Conservation (phyloP, 116 monocot species). For the Papilionanthe hybrid region DNA sequence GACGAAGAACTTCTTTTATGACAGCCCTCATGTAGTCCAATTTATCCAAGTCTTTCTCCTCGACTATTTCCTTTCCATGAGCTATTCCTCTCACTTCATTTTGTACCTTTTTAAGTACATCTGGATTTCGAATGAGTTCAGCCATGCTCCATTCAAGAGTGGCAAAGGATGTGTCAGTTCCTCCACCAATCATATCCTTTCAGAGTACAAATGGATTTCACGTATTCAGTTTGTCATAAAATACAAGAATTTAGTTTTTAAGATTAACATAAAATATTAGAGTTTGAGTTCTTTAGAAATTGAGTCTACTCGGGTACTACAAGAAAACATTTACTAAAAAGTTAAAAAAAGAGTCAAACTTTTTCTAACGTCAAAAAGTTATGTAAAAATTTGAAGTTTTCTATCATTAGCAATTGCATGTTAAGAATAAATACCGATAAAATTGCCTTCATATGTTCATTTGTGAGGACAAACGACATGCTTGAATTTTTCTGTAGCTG, state of each 20-base stretch:
- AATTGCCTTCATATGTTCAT: conserved; percentile 4
- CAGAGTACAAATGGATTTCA: too few species aligned
- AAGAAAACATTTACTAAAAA: too few species aligned
- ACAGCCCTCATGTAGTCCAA: background rate
- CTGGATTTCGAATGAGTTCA: background rate
- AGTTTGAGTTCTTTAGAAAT: too few species aligned
- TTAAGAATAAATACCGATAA: background rate
- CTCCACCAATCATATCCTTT: conserved; percentile 1
- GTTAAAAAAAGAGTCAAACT: too few species aligned
- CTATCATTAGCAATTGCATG: too few species aligned
- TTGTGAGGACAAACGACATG: background rate
- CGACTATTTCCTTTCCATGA: background rate
- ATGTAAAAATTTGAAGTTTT: too few species aligned
- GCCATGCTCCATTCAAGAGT: background rate
- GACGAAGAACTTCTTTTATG: background rate
- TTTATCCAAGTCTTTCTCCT: background rate
- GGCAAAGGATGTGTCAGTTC: background rate
- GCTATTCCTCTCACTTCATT: background rate
- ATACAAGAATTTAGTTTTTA: too few species aligned
- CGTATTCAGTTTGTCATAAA: too few species aligned
- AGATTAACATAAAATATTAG: too few species aligned
- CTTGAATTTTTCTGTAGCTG: background rate
- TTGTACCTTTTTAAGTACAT: background rate
- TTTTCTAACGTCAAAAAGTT: too few species aligned
- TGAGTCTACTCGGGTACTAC: too few species aligned